phyloP scores from a whole-genome alignment of 306 rosid genomes.

The Lathyrus tuberosus region DNA sequence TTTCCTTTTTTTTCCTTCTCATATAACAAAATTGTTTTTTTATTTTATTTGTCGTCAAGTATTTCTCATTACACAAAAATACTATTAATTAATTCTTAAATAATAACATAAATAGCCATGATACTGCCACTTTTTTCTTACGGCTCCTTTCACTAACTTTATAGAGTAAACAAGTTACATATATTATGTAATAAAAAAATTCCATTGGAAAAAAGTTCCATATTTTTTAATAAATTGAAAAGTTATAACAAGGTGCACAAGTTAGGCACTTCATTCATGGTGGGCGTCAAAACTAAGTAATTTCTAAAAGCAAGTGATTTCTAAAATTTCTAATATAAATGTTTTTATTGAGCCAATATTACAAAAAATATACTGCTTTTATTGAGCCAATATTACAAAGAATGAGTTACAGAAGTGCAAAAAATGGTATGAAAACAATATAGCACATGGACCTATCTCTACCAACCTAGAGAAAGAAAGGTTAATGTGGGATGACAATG shows the following conservation, averaged over 20 bases:
- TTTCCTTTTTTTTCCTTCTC: too few relatives aligned
- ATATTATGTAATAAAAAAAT: not conserved
- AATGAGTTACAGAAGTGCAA: slow-evolving; percentile 23
- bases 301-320: too few relatives aligned
- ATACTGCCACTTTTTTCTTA: too few relatives aligned
- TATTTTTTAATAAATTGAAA: too few relatives aligned
- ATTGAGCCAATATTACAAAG: not conserved
- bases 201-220: not conserved
- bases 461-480: slow-evolving; percentile 29
- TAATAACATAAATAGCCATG: too few relatives aligned
- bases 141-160: too few relatives aligned
- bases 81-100: too few relatives aligned
- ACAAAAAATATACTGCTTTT: not conserved
- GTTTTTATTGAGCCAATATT: not conserved
- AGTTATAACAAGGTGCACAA: not conserved
- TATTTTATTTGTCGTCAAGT: too few relatives aligned
- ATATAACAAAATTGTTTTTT: too few relatives aligned
- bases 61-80: too few relatives aligned
- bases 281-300: not conserved
- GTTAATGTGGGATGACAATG: slow-evolving; percentile 23
- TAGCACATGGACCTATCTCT: slow-evolving; percentile 32
- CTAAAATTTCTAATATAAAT: too few relatives aligned
- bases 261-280: not conserved
- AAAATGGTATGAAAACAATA: slow-evolving; percentile 35
- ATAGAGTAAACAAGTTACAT: not conserved